These are phyloP conservation scores for Aspergillus sp. DNA, from an alignment of 2,329 filamentous ascomycete genomes.

Conservation along the genomic window DNA sequence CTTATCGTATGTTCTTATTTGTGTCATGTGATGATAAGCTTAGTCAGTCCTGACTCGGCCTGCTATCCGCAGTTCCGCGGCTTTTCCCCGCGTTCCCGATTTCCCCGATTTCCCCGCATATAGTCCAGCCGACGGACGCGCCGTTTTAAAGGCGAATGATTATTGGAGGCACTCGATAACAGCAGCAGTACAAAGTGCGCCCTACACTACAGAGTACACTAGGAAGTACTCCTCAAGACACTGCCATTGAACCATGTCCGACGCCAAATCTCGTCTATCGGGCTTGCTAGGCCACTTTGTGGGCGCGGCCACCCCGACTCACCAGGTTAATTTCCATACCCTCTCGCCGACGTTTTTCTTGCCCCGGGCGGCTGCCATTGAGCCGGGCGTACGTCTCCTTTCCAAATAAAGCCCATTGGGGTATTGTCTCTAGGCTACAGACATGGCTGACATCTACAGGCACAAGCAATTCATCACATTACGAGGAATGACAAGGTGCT, in stretches of 20 bases:
- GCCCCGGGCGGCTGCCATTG: neutral
- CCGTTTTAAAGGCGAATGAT: too few relatives aligned
- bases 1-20: too few relatives aligned
- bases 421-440: slow-evolving; percentile 6
- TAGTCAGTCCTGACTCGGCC: too few relatives aligned
- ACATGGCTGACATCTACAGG: slow-evolving; percentile 33
- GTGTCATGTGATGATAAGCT: too few relatives aligned
- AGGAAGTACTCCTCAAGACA: too few relatives aligned
- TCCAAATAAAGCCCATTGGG: slow-evolving; percentile 20
- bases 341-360: slow-evolving; percentile 1
- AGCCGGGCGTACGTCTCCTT: neutral
- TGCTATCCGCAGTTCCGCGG: too few relatives aligned
- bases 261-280: slow-evolving; percentile 20
- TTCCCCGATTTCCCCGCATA: too few relatives aligned
- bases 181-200: too few relatives aligned
- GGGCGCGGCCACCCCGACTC: neutral
- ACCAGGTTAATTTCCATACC: neutral
- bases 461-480: slow-evolving; percentile 75
- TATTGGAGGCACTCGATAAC: too few relatives aligned
- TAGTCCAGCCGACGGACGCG: too few relatives aligned
- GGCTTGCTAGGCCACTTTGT: slow-evolving; percentile 23
- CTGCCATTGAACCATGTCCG: slow-evolving; percentile 15
- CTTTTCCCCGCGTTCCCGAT: too few relatives aligned
- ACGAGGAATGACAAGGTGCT: slow-evolving; percentile 68
- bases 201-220: too few relatives aligned